Evolutionary conservation across 495 filamentous ascomycete species (phyloP), one percentile per base, ranked within the genome.

Genomic region (Tuber borchii): DNA sequence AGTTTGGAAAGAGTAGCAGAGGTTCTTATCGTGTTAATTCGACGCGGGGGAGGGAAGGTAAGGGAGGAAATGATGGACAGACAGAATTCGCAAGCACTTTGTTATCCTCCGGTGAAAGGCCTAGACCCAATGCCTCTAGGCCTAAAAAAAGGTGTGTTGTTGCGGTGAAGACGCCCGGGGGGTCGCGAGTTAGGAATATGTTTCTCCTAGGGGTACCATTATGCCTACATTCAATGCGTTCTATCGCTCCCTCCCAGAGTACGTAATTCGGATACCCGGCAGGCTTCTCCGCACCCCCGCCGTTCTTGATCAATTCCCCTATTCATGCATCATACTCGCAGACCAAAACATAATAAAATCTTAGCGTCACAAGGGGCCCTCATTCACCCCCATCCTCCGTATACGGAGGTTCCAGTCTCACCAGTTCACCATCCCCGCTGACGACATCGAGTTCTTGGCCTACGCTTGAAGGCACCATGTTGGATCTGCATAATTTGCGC

Each of bases 341-440:
- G n/a, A 61, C 56, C n/a, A 6, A 6, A 31, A n/a, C 16, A 16
- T 31, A 56, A 12, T 31, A n/a, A 61, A 26, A 16, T 16, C 26
- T 17, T 46, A 12, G 3, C 14, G 45, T 12, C 16, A 46, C 45
- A 17, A 46, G 45, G 16, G 20, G 1, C 16, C 45, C 45, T 16
- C 16, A 19, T 46, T 46, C 16, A 3, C 45, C 48, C 48, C 87
- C 86, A 86, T 90, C 14, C 89, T 88, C 0, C 84, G 84, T n/a
- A 86, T 90, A 44, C 86, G 87, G 46, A 77, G 83, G 22, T 83
- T 88, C 40, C 87, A 90, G 78, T 88, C 87, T 4, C 89, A 91
- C 79, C 88, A 0, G 39, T 90, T 91, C 73, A 90, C 34, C 2
- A 37, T 37, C 34, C 34, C 34, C 34, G 34, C 34, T 37, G 34